Evolutionary conservation across 148 eudicot genomes (phyloP).

Genomic region (Heliosperma pusillum): DNA sequence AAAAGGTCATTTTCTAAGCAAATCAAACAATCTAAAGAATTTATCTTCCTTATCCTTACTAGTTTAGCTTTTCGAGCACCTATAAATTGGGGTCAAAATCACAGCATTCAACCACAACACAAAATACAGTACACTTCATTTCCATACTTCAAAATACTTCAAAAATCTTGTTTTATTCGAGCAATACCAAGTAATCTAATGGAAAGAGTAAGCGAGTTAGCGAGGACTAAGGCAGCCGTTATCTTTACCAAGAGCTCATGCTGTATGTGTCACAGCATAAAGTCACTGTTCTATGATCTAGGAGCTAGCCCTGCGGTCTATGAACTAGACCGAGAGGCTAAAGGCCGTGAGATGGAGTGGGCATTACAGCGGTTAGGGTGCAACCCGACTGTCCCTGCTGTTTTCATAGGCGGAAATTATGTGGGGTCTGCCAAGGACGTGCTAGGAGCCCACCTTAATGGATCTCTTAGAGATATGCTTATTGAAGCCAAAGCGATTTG

Average conservation of each 20-base stretch:
- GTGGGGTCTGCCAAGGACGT: conserved; percentile 38
- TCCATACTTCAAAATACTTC: not conserved
- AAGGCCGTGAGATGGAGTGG: conserved; percentile 35
- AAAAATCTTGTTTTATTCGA: too few relatives aligned
- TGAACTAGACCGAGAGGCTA: conserved; percentile 30
- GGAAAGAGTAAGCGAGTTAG: conserved; percentile 33
- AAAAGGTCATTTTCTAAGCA: conserved; percentile 15
- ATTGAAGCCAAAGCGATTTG: conserved; percentile 37
- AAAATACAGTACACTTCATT: not conserved
- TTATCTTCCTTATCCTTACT: conserved; percentile 26
- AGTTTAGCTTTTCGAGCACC: conserved; percentile 11
- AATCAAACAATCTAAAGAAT: conserved; percentile 12
- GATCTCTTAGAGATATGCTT: conserved; percentile 32
- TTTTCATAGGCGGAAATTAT: conserved; percentile 32
- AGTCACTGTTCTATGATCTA: conserved; percentile 29
- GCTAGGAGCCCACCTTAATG: conserved; percentile 32
- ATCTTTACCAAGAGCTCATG: conserved; percentile 37
- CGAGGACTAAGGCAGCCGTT: conserved; percentile 35
- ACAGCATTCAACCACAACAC: not conserved
- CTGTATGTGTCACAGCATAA: conserved; percentile 40
- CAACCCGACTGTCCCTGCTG: conserved; percentile 33
- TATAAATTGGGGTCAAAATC: conserved; percentile 21
- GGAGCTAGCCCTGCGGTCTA: conserved; percentile 40
- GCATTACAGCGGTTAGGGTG: conserved; percentile 35
- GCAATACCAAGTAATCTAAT: not conserved